Conservation (phyloP, 768 basidiomycete species). For the Scleroderma bovista region DNA sequence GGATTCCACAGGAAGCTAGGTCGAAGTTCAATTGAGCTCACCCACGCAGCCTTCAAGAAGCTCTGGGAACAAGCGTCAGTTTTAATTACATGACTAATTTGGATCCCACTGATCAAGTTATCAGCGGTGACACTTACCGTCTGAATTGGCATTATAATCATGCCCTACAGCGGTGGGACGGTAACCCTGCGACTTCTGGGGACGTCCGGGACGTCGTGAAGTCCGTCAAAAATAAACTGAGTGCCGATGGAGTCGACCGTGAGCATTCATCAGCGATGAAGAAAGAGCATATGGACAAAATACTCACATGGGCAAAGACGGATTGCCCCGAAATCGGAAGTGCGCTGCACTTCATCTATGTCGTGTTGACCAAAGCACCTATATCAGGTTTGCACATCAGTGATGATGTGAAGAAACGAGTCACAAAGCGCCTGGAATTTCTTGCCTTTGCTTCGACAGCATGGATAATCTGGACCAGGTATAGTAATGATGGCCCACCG, state of each 20-base stretch:
- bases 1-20: not conserved
- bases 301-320: not conserved
- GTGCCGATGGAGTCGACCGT: slow-evolving; percentile 14
- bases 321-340: not conserved
- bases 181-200: slow-evolving; percentile 23
- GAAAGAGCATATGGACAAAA: not conserved
- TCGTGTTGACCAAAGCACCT: not conserved
- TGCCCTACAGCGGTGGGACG: slow-evolving; percentile 16
- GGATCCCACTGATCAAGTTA: not conserved
- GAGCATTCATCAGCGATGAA: slow-evolving; percentile 26
- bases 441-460: not conserved
- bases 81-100: not conserved
- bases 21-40: not conserved
- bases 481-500: too few species aligned
- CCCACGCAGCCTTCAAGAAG: not conserved
- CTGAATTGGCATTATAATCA: slow-evolving; percentile 18
- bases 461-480: slow-evolving; percentile 2
- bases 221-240: slow-evolving; percentile 18
- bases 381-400: not conserved
- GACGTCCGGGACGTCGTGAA: slow-evolving; percentile 20
- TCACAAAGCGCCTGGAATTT: not conserved
- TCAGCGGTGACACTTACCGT: not conserved
- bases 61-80: not conserved
- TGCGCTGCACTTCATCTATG: not conserved
- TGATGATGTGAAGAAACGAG: not conserved